A percentile compares a stretch with the other conserved stretches of the same genome.
phyloP scores from a whole-genome alignment of 257 asterid genomes.

The Haberlea rhodopensis region DNA sequence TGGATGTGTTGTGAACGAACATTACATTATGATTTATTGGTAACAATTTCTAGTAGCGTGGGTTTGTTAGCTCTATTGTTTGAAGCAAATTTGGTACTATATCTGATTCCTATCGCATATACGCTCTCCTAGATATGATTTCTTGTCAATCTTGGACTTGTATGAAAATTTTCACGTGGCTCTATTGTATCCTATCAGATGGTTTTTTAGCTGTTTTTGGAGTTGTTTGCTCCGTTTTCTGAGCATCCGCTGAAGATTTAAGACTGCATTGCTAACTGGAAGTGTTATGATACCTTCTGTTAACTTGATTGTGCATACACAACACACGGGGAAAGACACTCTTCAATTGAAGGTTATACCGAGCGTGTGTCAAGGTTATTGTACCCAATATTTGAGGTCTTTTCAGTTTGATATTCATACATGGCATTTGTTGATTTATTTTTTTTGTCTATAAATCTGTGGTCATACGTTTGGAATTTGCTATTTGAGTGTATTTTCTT shows the following conservation, averaged over 20 bases:
- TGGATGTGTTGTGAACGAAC: background rate
- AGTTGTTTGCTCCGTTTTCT: too few relatives aligned
- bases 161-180: too few relatives aligned
- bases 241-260: background rate
- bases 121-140: background rate
- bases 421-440: background rate
- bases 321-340: background rate
- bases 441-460: background rate
- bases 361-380: background rate
- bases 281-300: background rate
- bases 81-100: too few relatives aligned
- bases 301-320: background rate
- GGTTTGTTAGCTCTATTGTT: too few relatives aligned
- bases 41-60: background rate
- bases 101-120: too few relatives aligned
- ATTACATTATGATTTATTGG: background rate
- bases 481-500: too few relatives aligned
- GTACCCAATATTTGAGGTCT: background rate
- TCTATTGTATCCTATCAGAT: too few relatives aligned
- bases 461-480: background rate
- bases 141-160: background rate
- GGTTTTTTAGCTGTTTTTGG: background rate
- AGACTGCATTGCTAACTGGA: background rate
- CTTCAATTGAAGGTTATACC: background rate
- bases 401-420: too few relatives aligned